A percentile compares a stretch with the other conserved stretches of the same genome.
These are phyloP conservation scores for Globisporangium okanoganense DNA, from an alignment of 352 stramenopile genomes.

Conservation along the genomic window DNA sequence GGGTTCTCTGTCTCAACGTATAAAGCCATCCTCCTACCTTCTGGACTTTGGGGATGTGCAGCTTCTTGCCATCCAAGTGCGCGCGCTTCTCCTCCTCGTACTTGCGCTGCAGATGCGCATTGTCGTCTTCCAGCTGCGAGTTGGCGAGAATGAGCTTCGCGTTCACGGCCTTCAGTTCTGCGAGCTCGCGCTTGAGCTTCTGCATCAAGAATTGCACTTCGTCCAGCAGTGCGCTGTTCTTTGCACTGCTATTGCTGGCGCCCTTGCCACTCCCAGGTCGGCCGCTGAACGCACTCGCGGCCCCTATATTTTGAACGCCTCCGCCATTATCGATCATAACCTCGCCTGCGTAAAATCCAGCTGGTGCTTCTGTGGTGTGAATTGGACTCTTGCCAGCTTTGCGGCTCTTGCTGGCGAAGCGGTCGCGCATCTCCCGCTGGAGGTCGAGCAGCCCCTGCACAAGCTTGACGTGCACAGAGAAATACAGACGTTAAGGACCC, in stretches of 20 bases:
- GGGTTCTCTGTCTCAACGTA: no score
- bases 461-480: conserved; percentile 41
- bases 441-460: conserved; percentile 43
- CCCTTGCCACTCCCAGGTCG: neutral
- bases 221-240: conserved; percentile 29
- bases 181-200: conserved; percentile 69
- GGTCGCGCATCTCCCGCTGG: conserved; percentile 47
- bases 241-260: conserved; percentile 2
- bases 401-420: conserved; percentile 23
- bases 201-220: conserved; percentile 66
- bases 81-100: conserved; percentile 68
- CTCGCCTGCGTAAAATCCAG: neutral
- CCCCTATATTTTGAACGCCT: neutral
- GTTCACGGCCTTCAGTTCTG: conserved; percentile 54
- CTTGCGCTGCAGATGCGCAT: conserved; percentile 54
- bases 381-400: neutral
- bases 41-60: conserved; percentile 66
- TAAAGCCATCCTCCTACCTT: no score
- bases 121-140: conserved; percentile 74
- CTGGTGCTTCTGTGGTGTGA: neutral
- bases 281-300: neutral
- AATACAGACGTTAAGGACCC: conserved; percentile 13
- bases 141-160: conserved; percentile 58
- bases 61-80: conserved; percentile 64
- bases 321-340: neutral